phyloP scores from a whole-genome alignment of 2,329 filamentous ascomycete species.

The Pseudogymnoascus sp. region DNA sequence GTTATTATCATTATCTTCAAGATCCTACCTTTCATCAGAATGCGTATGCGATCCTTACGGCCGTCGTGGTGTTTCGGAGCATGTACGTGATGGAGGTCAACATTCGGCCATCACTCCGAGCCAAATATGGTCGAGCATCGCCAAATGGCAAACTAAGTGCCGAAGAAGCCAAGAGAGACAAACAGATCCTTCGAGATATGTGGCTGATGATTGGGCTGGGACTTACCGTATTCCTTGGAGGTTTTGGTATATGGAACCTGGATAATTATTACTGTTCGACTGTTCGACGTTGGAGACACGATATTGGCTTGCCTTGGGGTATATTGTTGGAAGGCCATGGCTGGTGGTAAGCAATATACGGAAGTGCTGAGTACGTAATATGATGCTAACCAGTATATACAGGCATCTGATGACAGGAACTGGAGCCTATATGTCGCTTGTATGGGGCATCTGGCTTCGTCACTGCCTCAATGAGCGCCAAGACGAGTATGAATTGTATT shows the following conservation, averaged over 20 bases:
- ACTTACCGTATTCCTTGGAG: slow-evolving; percentile 54
- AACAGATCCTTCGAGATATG: slow-evolving; percentile 54
- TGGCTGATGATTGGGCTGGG: slow-evolving; percentile 59
- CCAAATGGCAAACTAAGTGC: slow-evolving; percentile 36
- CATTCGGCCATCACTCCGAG: slow-evolving; percentile 45
- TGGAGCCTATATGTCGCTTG: slow-evolving; percentile 63
- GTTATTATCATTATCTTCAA: slow-evolving; percentile 67
- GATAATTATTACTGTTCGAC: slow-evolving; percentile 58
- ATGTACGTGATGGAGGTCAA: slow-evolving; percentile 63
- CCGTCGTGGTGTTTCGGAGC: slow-evolving; percentile 52
- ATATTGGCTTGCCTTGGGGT: slow-evolving; percentile 63
- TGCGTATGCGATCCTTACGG: slow-evolving; percentile 59
- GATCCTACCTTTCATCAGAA: slow-evolving; percentile 66
- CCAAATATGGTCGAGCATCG: slow-evolving; percentile 33
- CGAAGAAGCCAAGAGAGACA: slow-evolving; percentile 46
- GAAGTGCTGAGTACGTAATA: not conserved
- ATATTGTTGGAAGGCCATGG: slow-evolving; percentile 64
- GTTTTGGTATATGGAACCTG: slow-evolving; percentile 59
- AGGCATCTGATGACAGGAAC: slow-evolving; percentile 65
- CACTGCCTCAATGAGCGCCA: slow-evolving; percentile 60
- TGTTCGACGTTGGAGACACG: slow-evolving; percentile 49
- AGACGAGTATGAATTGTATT: slow-evolving; percentile 56
- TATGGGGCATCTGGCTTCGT: slow-evolving; percentile 64
- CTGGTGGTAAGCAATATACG: slow-evolving; percentile 50
- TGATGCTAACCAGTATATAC: slow-evolving; percentile 1